Percentiles rank a stretch among this genome's conserved stretches.
phyloP scores from a whole-genome alignment of 768 basidiomycete species.

The Piloderma croceum region DNA sequence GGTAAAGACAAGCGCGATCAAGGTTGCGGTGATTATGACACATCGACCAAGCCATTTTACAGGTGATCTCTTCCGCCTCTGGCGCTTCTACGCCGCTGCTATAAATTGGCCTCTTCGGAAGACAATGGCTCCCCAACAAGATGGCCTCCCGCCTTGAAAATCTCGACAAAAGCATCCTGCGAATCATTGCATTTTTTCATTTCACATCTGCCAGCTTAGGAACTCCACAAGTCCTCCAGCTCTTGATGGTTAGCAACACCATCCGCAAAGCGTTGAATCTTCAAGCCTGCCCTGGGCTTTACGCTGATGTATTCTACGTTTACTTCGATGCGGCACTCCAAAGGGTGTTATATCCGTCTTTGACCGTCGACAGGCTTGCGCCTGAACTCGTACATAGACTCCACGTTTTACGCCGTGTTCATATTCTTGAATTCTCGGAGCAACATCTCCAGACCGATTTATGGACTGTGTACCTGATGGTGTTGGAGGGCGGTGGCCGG shows the following conservation, averaged over 20 bases:
- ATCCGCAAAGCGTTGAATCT: conserved; percentile 40
- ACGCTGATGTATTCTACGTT: conserved; percentile 46
- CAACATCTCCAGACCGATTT: conserved; percentile 38
- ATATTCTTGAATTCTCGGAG: conserved; percentile 26
- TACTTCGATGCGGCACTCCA: conserved; percentile 39
- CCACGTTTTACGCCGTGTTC: conserved; percentile 43
- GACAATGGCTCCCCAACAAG: too few species aligned
- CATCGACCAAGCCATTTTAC: not conserved
- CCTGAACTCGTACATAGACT: conserved; percentile 44
- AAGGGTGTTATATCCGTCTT: conserved; percentile 13
- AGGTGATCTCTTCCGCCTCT: not conserved
- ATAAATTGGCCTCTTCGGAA: too few species aligned
- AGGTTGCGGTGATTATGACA: not conserved
- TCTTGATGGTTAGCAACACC: conserved; percentile 42
- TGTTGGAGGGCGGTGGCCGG: conserved; percentile 48
- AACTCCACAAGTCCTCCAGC: conserved; percentile 33
- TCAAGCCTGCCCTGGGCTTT: conserved; percentile 44
- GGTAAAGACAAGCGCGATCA: not conserved
- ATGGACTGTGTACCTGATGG: conserved; percentile 55
- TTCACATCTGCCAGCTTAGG: conserved; percentile 33
- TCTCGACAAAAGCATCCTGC: conserved; percentile 53
- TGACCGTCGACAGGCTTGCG: conserved; percentile 40
- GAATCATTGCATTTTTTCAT: conserved; percentile 46
- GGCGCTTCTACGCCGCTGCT: too few species aligned
- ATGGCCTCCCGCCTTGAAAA: conserved; percentile 45